A percentile compares a stretch with the other conserved stretches of the same genome.
These are phyloP conservation scores for Zalerion maritima DNA, from an alignment of 495 filamentous ascomycete species.

Conservation along the genomic window DNA sequence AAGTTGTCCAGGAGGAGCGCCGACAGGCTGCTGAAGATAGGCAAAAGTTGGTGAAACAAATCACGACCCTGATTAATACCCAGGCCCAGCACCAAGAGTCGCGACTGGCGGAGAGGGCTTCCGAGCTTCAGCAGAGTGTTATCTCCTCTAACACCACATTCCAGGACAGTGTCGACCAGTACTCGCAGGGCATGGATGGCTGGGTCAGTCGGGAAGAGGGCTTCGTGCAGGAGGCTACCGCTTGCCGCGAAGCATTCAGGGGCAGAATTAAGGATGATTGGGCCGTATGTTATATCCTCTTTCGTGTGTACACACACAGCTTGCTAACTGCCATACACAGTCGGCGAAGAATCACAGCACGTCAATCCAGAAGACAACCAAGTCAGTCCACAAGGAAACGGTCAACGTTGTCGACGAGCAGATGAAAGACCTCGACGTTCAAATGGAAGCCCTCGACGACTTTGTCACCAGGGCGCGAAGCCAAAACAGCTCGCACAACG, in stretches of 20 bases:
- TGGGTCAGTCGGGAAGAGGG: constrained; percentile 58
- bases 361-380: constrained; percentile 65
- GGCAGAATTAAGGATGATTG: constrained; percentile 75
- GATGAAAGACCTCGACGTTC: constrained; percentile 65
- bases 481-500: constrained; percentile 64
- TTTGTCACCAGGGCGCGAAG: constrained; percentile 74
- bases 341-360: constrained; percentile 62
- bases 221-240: constrained; percentile 54
- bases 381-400: constrained; percentile 83
- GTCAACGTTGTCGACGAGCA: constrained; percentile 82
- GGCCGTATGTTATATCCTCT: constrained; percentile 40
- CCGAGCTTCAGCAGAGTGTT: constrained; percentile 46
- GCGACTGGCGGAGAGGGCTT: constrained; percentile 50
- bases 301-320: neutral
- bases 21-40: constrained; percentile 60
- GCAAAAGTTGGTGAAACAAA: constrained; percentile 56
- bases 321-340: constrained; percentile 29
- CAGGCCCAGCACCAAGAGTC: constrained; percentile 58
- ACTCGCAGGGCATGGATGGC: constrained; percentile 54
- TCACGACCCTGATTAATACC: constrained; percentile 56
- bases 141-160: constrained; percentile 44
- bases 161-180: constrained; percentile 46
- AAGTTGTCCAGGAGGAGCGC: constrained; percentile 61
- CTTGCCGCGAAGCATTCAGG: constrained; percentile 63
- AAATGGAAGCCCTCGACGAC: constrained; percentile 80